Evolutionary conservation across 1,139 yeast species (phyloP).

Genomic region (Oligophagozyma castellii): DNA sequence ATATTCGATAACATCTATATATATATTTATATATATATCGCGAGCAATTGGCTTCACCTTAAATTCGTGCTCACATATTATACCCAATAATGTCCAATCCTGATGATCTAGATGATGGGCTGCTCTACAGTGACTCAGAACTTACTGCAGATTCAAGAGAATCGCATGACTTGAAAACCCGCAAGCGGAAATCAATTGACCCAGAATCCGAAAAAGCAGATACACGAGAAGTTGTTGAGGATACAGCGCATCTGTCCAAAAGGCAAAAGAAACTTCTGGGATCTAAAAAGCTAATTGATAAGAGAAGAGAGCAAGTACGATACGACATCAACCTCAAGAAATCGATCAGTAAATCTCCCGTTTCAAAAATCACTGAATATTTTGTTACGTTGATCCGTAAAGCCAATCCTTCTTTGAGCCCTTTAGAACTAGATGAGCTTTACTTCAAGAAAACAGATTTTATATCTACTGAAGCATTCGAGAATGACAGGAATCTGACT

Average conservation of each 20-base stretch:
- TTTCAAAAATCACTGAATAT: conserved; percentile 20
- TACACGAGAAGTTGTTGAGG: background rate
- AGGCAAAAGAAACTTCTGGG: conserved; percentile 21
- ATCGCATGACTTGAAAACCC: background rate
- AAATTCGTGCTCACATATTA: too few relatives aligned
- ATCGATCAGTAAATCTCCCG: conserved; percentile 15
- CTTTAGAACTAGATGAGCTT: conserved; percentile 23
- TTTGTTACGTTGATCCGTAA: conserved; percentile 20
- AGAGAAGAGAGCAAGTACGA: conserved; percentile 20
- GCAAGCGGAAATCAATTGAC: background rate
- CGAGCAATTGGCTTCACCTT: too few relatives aligned
- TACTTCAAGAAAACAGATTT: conserved; percentile 22
- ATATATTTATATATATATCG: background rate
- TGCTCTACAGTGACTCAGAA: conserved; percentile 10
- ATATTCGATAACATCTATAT: too few relatives aligned
- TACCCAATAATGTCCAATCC: conserved; percentile 21
- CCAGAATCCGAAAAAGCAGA: background rate
- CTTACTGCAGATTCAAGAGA: conserved; percentile 3
- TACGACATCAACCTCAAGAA: conserved; percentile 19
- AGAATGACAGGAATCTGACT: conserved; percentile 14
- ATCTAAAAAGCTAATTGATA: conserved; percentile 18
- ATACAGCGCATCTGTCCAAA: conserved; percentile 11
- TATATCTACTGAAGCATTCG: conserved; percentile 16
- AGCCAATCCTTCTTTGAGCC: conserved; percentile 23
- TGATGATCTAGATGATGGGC: conserved; percentile 25